These are phyloP conservation scores for Fonsecaea multimorphosa DNA, from an alignment of 2,329 filamentous ascomycete species.

Conservation along the genomic window DNA sequence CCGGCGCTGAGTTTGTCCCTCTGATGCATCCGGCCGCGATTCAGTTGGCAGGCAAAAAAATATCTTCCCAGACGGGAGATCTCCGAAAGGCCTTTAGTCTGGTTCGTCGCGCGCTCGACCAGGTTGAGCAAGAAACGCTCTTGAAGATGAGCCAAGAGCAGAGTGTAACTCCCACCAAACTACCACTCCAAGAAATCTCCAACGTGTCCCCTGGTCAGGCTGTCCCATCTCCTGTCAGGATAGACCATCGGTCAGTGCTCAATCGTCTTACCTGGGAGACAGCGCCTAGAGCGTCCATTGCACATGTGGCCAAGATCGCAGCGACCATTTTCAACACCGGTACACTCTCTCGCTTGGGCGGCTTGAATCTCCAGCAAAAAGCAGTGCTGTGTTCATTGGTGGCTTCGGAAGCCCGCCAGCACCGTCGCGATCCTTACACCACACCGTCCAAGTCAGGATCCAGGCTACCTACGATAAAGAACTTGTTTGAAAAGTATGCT, in stretches of 20 bases:
- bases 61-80: conserved; percentile 92
- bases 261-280: conserved; percentile 73
- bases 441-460: conserved; percentile 66
- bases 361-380: conserved; percentile 94
- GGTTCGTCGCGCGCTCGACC: conserved; percentile 83
- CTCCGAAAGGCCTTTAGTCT: conserved; percentile 95
- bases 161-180: conserved; percentile 70
- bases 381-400: conserved; percentile 88
- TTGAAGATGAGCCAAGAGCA: conserved; percentile 64
- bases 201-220: conserved; percentile 54
- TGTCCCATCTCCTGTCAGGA: conserved; percentile 58
- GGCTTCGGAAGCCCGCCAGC: conserved; percentile 73
- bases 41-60: conserved; percentile 91
- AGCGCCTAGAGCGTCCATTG: conserved; percentile 86
- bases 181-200: conserved; percentile 77
- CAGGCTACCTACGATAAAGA: conserved; percentile 78
- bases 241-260: conserved; percentile 52
- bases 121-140: conserved; percentile 85
- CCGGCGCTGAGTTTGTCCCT: conserved; percentile 69
- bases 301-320: conserved; percentile 89
- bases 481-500: conserved; percentile 82
- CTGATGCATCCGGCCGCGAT: conserved; percentile 95
- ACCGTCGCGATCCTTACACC: conserved; percentile 49
- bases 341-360: conserved; percentile 79
- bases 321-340: conserved; percentile 89